These are phyloP conservation scores for Umbellularia californica DNA, from an alignment of 164 flowering plant genomes.

Conservation along the genomic window DNA sequence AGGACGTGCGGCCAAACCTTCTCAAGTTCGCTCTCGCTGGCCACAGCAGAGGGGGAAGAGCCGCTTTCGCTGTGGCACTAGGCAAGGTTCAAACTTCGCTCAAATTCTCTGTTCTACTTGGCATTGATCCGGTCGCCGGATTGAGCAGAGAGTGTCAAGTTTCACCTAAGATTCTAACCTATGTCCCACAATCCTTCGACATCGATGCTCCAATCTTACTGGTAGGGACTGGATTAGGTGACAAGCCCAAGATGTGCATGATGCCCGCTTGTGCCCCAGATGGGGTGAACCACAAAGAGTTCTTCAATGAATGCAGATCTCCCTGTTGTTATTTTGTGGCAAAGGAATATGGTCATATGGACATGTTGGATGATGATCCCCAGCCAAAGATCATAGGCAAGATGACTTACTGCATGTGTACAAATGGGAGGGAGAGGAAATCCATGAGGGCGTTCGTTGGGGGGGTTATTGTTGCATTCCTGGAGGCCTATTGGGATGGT, in stretches of 20 bases:
- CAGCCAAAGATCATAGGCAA: neutral
- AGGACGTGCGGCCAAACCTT: constrained; percentile 21
- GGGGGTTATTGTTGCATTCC: constrained; percentile 47
- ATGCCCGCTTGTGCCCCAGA: constrained; percentile 38
- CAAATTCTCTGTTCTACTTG: constrained; percentile 30
- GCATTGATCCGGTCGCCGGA: constrained; percentile 58
- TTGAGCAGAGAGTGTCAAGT: neutral
- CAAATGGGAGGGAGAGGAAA: constrained; percentile 27
- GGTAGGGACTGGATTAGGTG: constrained; percentile 43
- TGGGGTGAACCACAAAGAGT: constrained; percentile 33
- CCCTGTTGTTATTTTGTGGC: constrained; percentile 30
- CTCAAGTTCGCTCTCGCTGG: constrained; percentile 33
- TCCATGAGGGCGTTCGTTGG: constrained; percentile 45
- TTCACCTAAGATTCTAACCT: constrained; percentile 26
- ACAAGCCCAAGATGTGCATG: neutral
- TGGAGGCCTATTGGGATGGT: constrained; percentile 31
- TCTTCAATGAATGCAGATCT: constrained; percentile 24
- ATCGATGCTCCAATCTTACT: constrained; percentile 37
- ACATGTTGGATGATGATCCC: constrained; percentile 21
- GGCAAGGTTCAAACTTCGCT: constrained; percentile 7
- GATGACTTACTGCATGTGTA: constrained; percentile 17
- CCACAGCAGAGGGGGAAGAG: constrained; percentile 58
- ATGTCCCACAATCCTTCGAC: constrained; percentile 27
- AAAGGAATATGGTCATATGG: constrained; percentile 44
- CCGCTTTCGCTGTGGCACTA: constrained; percentile 44